Evolutionary conservation across 441 rosid genomes (phyloP), one percentile per base, ranked within the genome.

Genomic region (Hura crepitans): DNA sequence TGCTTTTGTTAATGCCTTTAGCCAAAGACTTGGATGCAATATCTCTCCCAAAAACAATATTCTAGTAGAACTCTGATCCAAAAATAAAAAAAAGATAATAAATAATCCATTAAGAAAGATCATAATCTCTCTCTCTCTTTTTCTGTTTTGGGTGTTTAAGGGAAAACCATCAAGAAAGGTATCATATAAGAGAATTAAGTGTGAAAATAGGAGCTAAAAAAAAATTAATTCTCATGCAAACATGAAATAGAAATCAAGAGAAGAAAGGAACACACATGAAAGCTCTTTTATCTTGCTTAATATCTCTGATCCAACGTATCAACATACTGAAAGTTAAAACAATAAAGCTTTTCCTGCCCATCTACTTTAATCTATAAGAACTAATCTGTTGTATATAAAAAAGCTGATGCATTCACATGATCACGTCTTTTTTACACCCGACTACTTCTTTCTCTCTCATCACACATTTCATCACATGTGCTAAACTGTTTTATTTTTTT

Each of bases 1-100:
- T 87, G 55, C 23, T 56, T 62, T 65, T 54, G 46, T 15, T 66
- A 47, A 45, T 56, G 69, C 30, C 25, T 67, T 56, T 25, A 5
- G 35, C 51, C 22, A 63, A 62, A 39, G 45, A 54, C 11, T 31
- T 58, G 22, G 28, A 9, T 25, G 9, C 5, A 18, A 35, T 20
- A 62, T 37, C 47, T 43, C 28, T 12, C 12, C n/a, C 42, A 25
- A 46, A n/a, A 13, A 45, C 60, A 57, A 20, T 74, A 72, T 68
- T 33, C 31, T 11, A 49, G 28, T 14, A 7, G 30, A 68, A 68
- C 70, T 73, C 75, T 22, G 66, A 17, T 18, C 57, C 25, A 71
- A n/a, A 37, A 59, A 18, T 20, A 25, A 63, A 5, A 50, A 5
- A 37, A 11, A 31, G 13, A 35, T 9, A 30, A 30, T 31, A 28